Evolutionary conservation across 768 basidiomycete species (phyloP), one percentile per base, ranked within the genome.

Genomic region (Hygrocybe punicea): DNA sequence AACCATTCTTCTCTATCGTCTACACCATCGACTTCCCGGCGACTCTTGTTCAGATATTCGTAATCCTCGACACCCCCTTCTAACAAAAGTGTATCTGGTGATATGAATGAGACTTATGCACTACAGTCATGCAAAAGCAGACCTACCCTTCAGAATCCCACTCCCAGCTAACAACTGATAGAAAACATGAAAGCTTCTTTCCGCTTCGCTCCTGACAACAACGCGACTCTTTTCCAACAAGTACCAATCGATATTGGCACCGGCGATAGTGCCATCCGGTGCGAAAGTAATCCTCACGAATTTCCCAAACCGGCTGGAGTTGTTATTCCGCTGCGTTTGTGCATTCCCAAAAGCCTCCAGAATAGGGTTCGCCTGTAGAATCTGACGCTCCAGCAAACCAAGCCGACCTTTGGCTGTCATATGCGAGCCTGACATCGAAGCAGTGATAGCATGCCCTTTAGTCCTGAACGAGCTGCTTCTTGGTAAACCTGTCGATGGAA

Each of bases 221-320:
- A 99, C 96, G 60, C 97, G 77, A 66, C 93, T 95, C 79, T 99
- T 99, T 78, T 99, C 97, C 56, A 99, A 76, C 29, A 99, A 78
- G 69, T 99, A 99, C 97, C 97, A 98, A 70, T 99, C 95, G 58
- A 98, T 93, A 67, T 94, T 98, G 23, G 97, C 97, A 1, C 97
- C 97, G 1, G 94, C 90, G 56, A 99, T 99, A 62, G 92, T 93
- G 2, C 96, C 95, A 61, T 91, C 86, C 0, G 90, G 86, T 1
- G 91, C 84, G 72, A 99, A 99, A 67, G 88, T 89, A 59, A 99
- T 98, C 45, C 93, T 81, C 47, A 99, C 91, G 69, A 99, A 99
- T 73, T 99, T 99, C 29, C 94, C 95, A 69, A 99, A 99, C 37
- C 97, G 90, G 81, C 91, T 93, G 1, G 97, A 98, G 67, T 99